Evolutionary conservation across 164 flowering plant species (phyloP), one percentile per base, ranked within the genome.

Genomic region (Umbellularia californica): DNA sequence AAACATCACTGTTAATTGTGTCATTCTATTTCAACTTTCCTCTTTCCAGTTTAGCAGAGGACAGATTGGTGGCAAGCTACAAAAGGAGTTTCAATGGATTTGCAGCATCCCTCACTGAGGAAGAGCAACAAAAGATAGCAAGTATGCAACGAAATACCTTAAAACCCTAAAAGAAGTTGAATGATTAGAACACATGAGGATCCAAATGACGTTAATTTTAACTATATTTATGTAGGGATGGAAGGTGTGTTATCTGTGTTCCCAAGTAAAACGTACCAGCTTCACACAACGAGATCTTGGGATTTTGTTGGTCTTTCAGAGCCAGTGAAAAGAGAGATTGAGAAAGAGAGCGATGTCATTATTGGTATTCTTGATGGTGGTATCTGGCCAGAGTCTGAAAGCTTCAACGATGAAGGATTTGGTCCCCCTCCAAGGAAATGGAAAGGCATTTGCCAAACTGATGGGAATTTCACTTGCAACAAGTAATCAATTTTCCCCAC

Each of bases 391-490:
- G 90, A 89, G 51, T 85, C 89, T 7, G 78, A 72, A 0, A 87
- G 90, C 73, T 88, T 90, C 75, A 81, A 51, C 22, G 88, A 84
- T 41, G 62, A 70, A 66, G 88, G 86, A 58, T 76, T 86, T 24
- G 89, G 90, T 28, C 89, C 91, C 5, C 89, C 92, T n/a, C 97
- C 96, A 1, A 63, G 55, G 13, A 88, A 83, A 82, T 90, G 93
- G 96, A 90, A 82, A 74, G 96, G 92, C 33, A 60, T 58, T 14
- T 88, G 92, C 74, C 72, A 80, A 58, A 20, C 30, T 7, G 10
- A 50, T 7, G 70, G 68, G 73, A 2, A 20, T 69, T 11, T 90
- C 85, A 85, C 89, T 23, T 87, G 97, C 83, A 90, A 89, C 84
- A 90, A 88, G 92, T 90, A 87, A 71, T 58, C 1, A 28, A 11